A percentile compares a stretch with the other conserved stretches of the same genome.
Evolutionary conservation across 139 green algal species (phyloP).

Genomic region (Trebouxia sp.): DNA sequence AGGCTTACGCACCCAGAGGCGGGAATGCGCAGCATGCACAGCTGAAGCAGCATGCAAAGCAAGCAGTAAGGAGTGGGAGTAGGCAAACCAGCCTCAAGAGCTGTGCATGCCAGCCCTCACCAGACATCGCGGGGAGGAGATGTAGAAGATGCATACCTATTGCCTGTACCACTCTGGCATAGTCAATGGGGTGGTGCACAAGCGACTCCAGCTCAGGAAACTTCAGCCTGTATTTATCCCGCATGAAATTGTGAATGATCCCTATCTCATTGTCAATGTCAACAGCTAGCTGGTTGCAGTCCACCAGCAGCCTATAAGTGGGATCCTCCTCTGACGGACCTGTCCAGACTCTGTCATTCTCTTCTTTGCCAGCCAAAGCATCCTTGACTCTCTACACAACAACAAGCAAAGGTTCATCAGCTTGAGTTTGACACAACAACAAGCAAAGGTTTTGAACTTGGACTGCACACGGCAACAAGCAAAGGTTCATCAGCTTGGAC

Average conservation of each 20-base stretch:
- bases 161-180: conserved; percentile 84
- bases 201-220: conserved; percentile 97
- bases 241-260: conserved; percentile 85
- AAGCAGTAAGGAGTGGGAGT: no score
- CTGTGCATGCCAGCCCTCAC: no score
- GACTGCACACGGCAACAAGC: no score
- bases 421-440: no score
- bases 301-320: conserved; percentile 88
- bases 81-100: no score
- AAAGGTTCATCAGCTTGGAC: no score
- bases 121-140: no score
- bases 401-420: no score
- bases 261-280: conserved; percentile 96
- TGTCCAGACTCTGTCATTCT: conserved; percentile 33
- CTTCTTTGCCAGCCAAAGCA: conserved; percentile 7
- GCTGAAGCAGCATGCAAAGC: no score
- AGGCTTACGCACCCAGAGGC: no score
- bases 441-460: no score
- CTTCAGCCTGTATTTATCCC: conserved; percentile 53
- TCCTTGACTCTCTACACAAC: not conserved
- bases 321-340: conserved; percentile 70
- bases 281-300: conserved; percentile 95
- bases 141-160: conserved; percentile 58
- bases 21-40: no score
- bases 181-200: conserved; percentile 87